Evolutionary conservation across 169 alveolate species (phyloP), one percentile per base, ranked within the genome.

Genomic region (Plasmodium ovale): DNA sequence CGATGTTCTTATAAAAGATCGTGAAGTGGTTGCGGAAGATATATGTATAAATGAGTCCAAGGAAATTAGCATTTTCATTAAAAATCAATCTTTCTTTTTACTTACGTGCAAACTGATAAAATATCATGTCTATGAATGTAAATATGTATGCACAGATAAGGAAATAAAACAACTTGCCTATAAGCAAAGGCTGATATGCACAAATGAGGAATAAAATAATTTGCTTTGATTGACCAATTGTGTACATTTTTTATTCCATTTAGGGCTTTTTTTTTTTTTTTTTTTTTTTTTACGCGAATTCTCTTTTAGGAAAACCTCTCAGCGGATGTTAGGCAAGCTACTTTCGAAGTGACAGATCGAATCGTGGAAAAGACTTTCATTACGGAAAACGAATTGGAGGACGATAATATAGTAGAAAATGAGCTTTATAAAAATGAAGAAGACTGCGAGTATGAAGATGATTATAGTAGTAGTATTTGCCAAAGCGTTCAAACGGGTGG

Each of bases 81-180:
- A 77, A 62, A 77, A 77, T 59, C 35, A 60, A 16, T 77, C 88
- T 21, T 77, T 77, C 39, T 77, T 77, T 64, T 77, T 77, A 56
- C 27, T 77, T 19, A 60, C 74, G 1, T 77, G 54, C 23, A 77
- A 77, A n/a, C 16, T 77, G n/a, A 62, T 67, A 62, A 77, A 77
- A 51, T 77, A 77, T 49, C 31, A 47, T 10, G 88, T 77, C 77
- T 77, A 60, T 53, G 88, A 77, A 67, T 77, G 25, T 62, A 77
- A 64, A 77, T 77, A 77, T 33, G 88, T 60, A 59, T 19, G 67
- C n/a, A 33, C 29, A 53, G 29, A 29, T 14, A 37, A 51, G 35
- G 29, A 42, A 27, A 65, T 7, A 33, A 29, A 47, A 27, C 12
- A 70, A 21, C 33, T 56, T 10, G 7, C 1, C 14, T 35, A 49